Conservation (phyloP, 257 asterid species). For the Solanum bulbocastanum region DNA sequence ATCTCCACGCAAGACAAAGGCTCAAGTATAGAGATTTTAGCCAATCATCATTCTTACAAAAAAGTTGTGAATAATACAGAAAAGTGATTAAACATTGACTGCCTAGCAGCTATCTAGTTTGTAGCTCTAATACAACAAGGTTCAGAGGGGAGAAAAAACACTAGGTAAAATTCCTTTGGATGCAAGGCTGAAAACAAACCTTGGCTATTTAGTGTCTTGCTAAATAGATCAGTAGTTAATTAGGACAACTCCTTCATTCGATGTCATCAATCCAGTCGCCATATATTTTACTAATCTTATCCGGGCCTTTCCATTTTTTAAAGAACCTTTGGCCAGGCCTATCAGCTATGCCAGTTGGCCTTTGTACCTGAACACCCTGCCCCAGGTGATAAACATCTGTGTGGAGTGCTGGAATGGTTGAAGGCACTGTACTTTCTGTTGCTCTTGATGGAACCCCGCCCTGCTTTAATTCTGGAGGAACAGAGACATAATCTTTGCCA, state of each 20-base stretch:
- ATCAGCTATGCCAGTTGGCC: slow-evolving; percentile 29
- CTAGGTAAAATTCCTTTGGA: not conserved
- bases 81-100: not conserved
- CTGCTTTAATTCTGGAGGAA: slow-evolving; percentile 33
- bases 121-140: not conserved
- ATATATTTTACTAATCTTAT: slow-evolving; percentile 52
- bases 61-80: not conserved
- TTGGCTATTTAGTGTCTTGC: not conserved
- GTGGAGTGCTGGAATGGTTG: slow-evolving; percentile 24
- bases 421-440: slow-evolving; percentile 10
- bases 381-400: slow-evolving; percentile 24
- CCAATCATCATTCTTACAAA: not conserved
- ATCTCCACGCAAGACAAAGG: not conserved
- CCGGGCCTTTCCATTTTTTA: slow-evolving; percentile 61
- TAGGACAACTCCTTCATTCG: slow-evolving; percentile 9
- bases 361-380: slow-evolving; percentile 40
- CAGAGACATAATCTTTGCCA: slow-evolving; percentile 25
- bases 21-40: not conserved
- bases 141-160: not conserved
- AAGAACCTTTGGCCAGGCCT: slow-evolving; percentile 22
- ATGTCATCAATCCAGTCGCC: slow-evolving; percentile 75
- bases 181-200: not conserved
- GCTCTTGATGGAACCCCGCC: slow-evolving; percentile 18
- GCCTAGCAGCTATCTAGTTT: not conserved
- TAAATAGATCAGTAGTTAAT: not conserved